phyloP scores from a whole-genome alignment of 129 eudicot genomes.

The Rutidosis leptorrhynchoides region DNA sequence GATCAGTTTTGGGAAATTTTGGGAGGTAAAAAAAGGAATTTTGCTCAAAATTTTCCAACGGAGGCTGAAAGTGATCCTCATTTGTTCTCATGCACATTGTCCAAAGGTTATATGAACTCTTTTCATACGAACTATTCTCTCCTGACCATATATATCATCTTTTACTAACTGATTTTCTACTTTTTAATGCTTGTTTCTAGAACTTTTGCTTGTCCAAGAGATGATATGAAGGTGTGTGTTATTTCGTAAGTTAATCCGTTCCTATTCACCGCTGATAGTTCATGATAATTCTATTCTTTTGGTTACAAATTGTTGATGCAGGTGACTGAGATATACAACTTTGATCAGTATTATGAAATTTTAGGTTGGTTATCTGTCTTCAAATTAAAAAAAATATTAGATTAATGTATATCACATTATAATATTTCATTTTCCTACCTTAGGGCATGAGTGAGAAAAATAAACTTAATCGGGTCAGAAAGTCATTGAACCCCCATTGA shows the following conservation, averaged over 20 bases:
- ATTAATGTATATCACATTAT: no score
- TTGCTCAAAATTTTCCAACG: constrained; percentile 51
- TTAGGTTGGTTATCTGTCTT: no score
- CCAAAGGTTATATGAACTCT: constrained; percentile 43
- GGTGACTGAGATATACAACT: constrained; percentile 81
- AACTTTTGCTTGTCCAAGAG: constrained; percentile 43
- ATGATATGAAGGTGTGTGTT: constrained; percentile 59
- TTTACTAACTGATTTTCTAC: constrained; percentile 27
- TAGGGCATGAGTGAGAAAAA: no score
- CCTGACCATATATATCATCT: no score
- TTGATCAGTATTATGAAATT: no score
- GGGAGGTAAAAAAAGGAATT: constrained; percentile 68
- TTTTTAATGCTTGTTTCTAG: constrained; percentile 28
- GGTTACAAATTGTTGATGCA: constrained; percentile 41
- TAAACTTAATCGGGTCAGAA: no score
- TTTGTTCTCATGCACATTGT: constrained; percentile 65
- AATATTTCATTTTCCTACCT: no score
- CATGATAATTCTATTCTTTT: no score
- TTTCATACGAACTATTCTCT: background rate
- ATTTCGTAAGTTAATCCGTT: background rate
- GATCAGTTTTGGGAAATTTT: constrained; percentile 89
- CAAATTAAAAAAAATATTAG: no score
- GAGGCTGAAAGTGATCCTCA: constrained; percentile 83
- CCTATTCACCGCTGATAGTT: background rate
- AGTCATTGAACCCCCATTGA: no score